Conservation (phyloP, 208 protist species). For the Crithidia mellificae region DNA sequence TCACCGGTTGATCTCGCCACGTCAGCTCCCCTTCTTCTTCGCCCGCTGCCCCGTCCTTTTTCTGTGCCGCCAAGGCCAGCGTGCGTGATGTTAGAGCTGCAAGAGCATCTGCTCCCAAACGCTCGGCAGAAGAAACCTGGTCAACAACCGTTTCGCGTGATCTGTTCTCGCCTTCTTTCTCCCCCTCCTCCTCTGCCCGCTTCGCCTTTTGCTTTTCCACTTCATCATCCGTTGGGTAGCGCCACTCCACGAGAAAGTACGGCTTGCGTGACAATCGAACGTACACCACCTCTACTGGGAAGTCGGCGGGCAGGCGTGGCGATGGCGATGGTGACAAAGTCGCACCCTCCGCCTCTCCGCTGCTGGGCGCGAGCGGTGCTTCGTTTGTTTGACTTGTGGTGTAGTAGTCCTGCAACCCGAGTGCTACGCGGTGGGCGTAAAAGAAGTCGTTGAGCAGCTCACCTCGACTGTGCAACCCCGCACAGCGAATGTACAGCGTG, state of each 20-base stretch:
- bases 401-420: slow-evolving; percentile 56
- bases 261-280: slow-evolving; percentile 69
- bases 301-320: slow-evolving; percentile 37
- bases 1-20: slow-evolving; percentile 58
- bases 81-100: slow-evolving; percentile 19
- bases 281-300: slow-evolving; percentile 75
- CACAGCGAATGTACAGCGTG: slow-evolving; percentile 76
- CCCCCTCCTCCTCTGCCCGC: background rate
- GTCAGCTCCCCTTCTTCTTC: background rate
- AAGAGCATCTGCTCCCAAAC: slow-evolving; percentile 12
- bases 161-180: slow-evolving; percentile 1
- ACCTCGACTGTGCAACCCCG: slow-evolving; percentile 51
- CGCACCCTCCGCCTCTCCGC: background rate
- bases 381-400: background rate
- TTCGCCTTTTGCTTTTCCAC: slow-evolving; percentile 23
- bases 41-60: background rate
- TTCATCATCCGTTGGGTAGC: slow-evolving; percentile 50
- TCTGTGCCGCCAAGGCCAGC: slow-evolving; percentile 27
- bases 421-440: slow-evolving; percentile 36
- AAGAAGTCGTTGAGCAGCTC: slow-evolving; percentile 83
- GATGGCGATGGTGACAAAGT: slow-evolving; percentile 6
- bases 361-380: no score
- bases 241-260: slow-evolving; percentile 84
- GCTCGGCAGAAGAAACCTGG: background rate
- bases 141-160: slow-evolving; percentile 1